phyloP scores from a whole-genome alignment of 768 basidiomycete species.

The Pleurotus pulmonarius region DNA sequence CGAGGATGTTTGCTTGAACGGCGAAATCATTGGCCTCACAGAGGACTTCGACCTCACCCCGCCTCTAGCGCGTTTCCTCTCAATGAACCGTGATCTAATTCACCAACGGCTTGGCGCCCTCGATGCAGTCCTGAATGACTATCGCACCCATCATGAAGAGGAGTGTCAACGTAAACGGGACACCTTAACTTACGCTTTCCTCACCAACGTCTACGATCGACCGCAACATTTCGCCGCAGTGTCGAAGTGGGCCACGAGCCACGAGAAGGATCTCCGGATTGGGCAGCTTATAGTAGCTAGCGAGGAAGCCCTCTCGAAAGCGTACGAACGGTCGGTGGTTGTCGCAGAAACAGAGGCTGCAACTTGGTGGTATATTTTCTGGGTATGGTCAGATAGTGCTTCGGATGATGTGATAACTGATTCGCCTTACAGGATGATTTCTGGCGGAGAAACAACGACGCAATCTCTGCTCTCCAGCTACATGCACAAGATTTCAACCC shows the following conservation, averaged over 20 bases:
- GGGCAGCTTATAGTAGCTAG: slow-evolving; percentile 43
- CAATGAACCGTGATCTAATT: slow-evolving; percentile 52
- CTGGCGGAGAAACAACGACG: slow-evolving; percentile 66
- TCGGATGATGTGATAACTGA: background rate
- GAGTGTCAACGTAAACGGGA: slow-evolving; percentile 49
- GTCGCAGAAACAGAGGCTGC: slow-evolving; percentile 46
- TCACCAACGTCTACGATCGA: slow-evolving; percentile 55
- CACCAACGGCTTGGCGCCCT: slow-evolving; percentile 35
- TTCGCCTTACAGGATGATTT: slow-evolving; percentile 56
- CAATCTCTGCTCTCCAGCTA: slow-evolving; percentile 43
- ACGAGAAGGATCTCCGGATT: slow-evolving; percentile 55
- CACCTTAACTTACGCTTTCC: slow-evolving; percentile 60
- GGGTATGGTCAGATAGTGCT: slow-evolving; percentile 40
- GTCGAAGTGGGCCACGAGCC: slow-evolving; percentile 38
- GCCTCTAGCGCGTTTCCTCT: slow-evolving; percentile 58
- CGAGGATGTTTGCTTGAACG: slow-evolving; percentile 43
- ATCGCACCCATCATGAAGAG: slow-evolving; percentile 45
- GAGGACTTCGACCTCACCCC: slow-evolving; percentile 64
- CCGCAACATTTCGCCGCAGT: slow-evolving; percentile 44
- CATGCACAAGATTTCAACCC: slow-evolving; percentile 67
- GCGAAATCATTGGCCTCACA: slow-evolving; percentile 56
- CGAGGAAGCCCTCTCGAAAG: slow-evolving; percentile 40
- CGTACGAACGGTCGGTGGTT: slow-evolving; percentile 49
- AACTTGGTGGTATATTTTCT: slow-evolving; percentile 80
- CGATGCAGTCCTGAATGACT: slow-evolving; percentile 43